Conservation (phyloP, 176 grass and related monocot species). For the Coix lacrymajobi region DNA sequence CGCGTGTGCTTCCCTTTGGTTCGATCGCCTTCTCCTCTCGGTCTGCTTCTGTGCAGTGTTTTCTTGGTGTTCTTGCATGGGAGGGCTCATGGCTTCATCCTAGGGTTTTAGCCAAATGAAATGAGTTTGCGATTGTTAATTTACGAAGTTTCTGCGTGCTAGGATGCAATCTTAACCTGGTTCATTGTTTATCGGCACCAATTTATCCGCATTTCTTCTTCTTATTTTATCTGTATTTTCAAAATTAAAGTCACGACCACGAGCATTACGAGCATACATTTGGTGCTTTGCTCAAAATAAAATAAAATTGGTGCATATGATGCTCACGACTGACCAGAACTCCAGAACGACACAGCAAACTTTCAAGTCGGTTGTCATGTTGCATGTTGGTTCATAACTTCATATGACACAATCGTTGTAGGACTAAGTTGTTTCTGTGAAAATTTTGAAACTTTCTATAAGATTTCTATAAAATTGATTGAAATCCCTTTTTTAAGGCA, state of each 20-base stretch:
- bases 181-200: background rate
- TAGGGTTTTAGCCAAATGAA: background rate
- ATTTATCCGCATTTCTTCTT: background rate
- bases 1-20: too few relatives aligned
- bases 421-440: too few relatives aligned
- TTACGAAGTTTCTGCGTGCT: background rate
- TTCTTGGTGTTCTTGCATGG: background rate
- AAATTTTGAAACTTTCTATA: background rate
- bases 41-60: background rate
- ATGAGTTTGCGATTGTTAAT: too few relatives aligned
- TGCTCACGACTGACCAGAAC: too few relatives aligned
- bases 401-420: background rate
- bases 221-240: background rate
- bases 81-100: background rate
- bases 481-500: too few relatives aligned
- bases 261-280: background rate
- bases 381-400: background rate
- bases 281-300: background rate
- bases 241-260: background rate
- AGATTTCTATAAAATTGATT: background rate
- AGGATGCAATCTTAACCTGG: background rate
- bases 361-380: background rate
- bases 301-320: too few relatives aligned
- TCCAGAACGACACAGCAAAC: too few relatives aligned
- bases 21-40: background rate